These are phyloP conservation scores for Epichloe glyceriae DNA, from an alignment of 2,329 filamentous ascomycete species.

Conservation along the genomic window DNA sequence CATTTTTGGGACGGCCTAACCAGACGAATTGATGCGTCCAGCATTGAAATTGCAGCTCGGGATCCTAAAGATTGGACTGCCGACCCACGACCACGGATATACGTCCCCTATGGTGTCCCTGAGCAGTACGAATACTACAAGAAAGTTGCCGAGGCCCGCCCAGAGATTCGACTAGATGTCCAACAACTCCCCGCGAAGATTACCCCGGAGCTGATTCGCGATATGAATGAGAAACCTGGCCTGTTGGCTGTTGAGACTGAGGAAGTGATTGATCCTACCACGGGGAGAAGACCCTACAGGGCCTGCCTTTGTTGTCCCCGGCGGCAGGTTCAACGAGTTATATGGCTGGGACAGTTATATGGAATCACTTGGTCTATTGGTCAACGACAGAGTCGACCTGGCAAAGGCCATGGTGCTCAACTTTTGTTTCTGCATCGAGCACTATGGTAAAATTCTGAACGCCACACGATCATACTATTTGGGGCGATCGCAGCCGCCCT, in stretches of 20 bases:
- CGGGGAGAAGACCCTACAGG: constrained; percentile 60
- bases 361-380: constrained; percentile 80
- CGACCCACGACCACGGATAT: constrained; percentile 81
- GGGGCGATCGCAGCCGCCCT: constrained; percentile 84
- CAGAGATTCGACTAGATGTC: constrained; percentile 80
- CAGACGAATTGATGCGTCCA: constrained; percentile 76
- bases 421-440: constrained; percentile 95
- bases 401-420: constrained; percentile 92
- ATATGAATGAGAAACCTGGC: constrained; percentile 78
- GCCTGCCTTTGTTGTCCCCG: constrained; percentile 89
- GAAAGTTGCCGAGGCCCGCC: constrained; percentile 61
- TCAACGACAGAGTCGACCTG: constrained; percentile 72
- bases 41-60: constrained; percentile 70
- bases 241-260: constrained; percentile 85
- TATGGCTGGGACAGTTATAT: constrained; percentile 99
- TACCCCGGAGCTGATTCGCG: constrained; percentile 67
- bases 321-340: constrained; percentile 93
- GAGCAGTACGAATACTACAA: constrained; percentile 86
- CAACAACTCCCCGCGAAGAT: constrained; percentile 64
- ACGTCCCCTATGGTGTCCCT: constrained; percentile 71
- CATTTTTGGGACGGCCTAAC: constrained; percentile 92
- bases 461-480: constrained; percentile 95
- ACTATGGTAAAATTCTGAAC: constrained; percentile 97
- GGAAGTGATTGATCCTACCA: constrained; percentile 47
- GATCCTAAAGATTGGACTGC: constrained; percentile 95